A percentile compares a stretch with the other conserved stretches of the same genome.
Evolutionary conservation across 495 filamentous ascomycete species (phyloP).

Genomic region (Xylaria palmicola): DNA sequence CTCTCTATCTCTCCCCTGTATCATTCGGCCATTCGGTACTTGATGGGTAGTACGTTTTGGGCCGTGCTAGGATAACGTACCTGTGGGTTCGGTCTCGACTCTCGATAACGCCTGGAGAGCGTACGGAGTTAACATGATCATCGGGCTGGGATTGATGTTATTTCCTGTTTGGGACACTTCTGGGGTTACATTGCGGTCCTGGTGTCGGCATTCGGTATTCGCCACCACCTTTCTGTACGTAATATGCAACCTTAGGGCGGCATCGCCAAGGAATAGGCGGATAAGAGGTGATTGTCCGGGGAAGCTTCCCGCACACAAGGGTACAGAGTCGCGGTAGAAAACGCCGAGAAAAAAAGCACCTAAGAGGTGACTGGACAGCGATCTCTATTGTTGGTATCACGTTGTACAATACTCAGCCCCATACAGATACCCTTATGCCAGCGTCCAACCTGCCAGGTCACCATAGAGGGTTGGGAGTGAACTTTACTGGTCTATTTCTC

Average conservation of each 20-base stretch:
- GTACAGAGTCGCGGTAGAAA: neutral
- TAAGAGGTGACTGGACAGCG: neutral
- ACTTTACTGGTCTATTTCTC: neutral
- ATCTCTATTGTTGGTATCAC: neutral
- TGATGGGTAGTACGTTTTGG: no score
- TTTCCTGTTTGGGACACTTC: neutral
- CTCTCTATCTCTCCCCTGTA: no score
- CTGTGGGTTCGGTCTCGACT: neutral
- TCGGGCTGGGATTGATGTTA: neutral
- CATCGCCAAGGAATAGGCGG: neutral
- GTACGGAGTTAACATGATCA: neutral
- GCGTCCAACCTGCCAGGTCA: neutral
- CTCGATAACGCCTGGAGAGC: constrained; percentile 2
- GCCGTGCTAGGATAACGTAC: neutral
- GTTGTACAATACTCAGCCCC: neutral
- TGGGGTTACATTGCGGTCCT: neutral
- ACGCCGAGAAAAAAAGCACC: neutral
- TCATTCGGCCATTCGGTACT: no score
- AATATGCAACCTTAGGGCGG: constrained; percentile 6
- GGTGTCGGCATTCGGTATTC: constrained; percentile 8
- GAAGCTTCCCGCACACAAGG: neutral
- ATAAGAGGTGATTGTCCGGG: neutral
- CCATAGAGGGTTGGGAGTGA: neutral
- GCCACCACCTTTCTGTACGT: neutral
- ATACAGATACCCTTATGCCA: neutral